Evolutionary conservation across 495 filamentous ascomycete species (phyloP).

Genomic region (Hypomontagnella submonticulosa): DNA sequence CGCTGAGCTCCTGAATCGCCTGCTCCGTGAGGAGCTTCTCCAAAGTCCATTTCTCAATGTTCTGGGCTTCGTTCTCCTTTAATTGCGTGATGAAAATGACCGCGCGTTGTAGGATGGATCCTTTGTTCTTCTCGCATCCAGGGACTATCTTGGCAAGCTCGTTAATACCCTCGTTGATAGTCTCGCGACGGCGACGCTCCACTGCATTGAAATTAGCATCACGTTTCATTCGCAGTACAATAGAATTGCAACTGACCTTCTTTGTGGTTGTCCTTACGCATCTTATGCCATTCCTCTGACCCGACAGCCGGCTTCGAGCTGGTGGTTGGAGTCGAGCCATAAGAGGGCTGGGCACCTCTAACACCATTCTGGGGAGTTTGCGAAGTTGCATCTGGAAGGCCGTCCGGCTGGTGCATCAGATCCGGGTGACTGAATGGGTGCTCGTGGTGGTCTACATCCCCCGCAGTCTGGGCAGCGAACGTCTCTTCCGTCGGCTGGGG

Average conservation of each 20-base stretch:
- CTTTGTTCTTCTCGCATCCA: constrained; percentile 99
- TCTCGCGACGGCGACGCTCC: constrained; percentile 95
- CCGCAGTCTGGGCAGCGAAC: constrained; percentile 62
- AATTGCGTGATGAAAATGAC: constrained; percentile 94
- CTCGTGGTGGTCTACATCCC: constrained; percentile 48
- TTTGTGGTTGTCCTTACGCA: constrained; percentile 98
- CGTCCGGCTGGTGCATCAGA: constrained; percentile 50
- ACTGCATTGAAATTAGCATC: constrained; percentile 63
- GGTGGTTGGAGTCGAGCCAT: constrained; percentile 40
- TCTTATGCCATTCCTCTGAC: constrained; percentile 97
- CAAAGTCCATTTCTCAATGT: constrained; percentile 96
- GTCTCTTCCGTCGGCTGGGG: constrained; percentile 77
- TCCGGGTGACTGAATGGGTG: constrained; percentile 47
- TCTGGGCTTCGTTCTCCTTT: constrained; percentile 91
- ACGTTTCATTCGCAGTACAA: background rate
- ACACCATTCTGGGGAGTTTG: constrained; percentile 44
- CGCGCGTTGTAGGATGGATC: constrained; percentile 92
- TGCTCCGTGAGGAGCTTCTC: constrained; percentile 96
- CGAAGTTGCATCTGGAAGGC: constrained; percentile 51
- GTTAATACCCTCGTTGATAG: constrained; percentile 99
- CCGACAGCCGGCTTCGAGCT: constrained; percentile 85
- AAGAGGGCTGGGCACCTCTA: constrained; percentile 43
- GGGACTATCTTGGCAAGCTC: constrained; percentile 98
- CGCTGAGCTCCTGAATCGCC: constrained; percentile 89
- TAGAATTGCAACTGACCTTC: constrained; percentile 73